phyloP scores from a whole-genome alignment of 2,329 filamentous ascomycete genomes.

The Pleoardoris graminearum region DNA sequence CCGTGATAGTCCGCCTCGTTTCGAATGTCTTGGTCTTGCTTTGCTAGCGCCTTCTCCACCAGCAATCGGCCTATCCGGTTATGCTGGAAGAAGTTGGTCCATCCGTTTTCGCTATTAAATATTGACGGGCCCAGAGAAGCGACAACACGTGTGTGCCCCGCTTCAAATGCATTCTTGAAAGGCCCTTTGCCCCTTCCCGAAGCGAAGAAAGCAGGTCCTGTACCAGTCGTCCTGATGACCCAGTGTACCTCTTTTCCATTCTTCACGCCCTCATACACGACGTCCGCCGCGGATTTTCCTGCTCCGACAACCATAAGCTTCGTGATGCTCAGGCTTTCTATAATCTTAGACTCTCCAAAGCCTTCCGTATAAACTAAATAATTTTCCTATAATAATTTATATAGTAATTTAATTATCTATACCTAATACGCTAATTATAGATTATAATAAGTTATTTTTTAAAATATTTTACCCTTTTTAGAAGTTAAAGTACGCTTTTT shows the following conservation, averaged over 20 bases:
- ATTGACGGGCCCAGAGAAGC: neutral
- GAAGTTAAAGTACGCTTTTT: too few relatives aligned
- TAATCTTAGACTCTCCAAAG: conserved; percentile 36
- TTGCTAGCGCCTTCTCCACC: neutral
- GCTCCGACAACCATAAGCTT: conserved; percentile 41
- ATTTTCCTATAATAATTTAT: too few relatives aligned
- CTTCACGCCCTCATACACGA: conserved; percentile 43
- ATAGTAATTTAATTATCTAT: too few relatives aligned
- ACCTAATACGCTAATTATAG: too few relatives aligned
- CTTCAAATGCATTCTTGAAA: conserved; percentile 6
- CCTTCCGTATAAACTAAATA: too few relatives aligned
- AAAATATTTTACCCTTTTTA: too few relatives aligned
- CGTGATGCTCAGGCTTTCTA: conserved; percentile 18
- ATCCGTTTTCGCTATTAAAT: neutral
- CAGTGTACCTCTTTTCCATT: conserved; percentile 40
- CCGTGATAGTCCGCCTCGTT: neutral
- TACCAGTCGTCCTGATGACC: conserved; percentile 32
- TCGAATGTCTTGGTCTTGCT: neutral
- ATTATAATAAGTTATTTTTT: too few relatives aligned
- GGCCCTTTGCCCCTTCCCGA: neutral
- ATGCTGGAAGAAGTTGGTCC: neutral
- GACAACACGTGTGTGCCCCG: conserved; percentile 4
- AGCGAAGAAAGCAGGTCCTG: conserved; percentile 35
- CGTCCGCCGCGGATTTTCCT: conserved; percentile 46
- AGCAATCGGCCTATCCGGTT: neutral